phyloP scores from a whole-genome alignment of 1,139 yeast species.

The Candida neerlandica region DNA sequence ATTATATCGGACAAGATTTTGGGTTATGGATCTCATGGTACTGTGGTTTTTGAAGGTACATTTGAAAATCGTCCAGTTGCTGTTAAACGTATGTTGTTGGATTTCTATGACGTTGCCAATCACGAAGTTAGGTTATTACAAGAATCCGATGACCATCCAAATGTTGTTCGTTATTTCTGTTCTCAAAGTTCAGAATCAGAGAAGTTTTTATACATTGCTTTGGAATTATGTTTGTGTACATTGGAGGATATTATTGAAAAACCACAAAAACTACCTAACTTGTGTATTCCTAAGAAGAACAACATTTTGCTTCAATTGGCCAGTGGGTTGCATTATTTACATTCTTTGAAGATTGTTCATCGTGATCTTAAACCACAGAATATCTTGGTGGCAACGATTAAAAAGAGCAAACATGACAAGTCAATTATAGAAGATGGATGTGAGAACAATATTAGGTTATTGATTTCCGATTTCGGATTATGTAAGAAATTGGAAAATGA shows the following conservation, averaged over 20 bases:
- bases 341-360: slow-evolving; percentile 89
- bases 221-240: slow-evolving; percentile 88
- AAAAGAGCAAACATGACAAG: slow-evolving; percentile 15
- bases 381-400: slow-evolving; percentile 77
- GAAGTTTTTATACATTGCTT: slow-evolving; percentile 85
- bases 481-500: slow-evolving; percentile 91
- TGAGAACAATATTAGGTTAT: slow-evolving; percentile 49
- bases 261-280: slow-evolving; percentile 39
- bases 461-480: slow-evolving; percentile 94
- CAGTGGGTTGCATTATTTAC: slow-evolving; percentile 83
- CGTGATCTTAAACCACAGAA: slow-evolving; percentile 96
- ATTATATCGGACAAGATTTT: slow-evolving; percentile 70
- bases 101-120: slow-evolving; percentile 93
- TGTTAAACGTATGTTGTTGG: slow-evolving; percentile 88
- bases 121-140: slow-evolving; percentile 87
- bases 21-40: slow-evolving; percentile 97
- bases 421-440: slow-evolving; percentile 6
- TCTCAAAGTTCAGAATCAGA: slow-evolving; percentile 76
- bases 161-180: slow-evolving; percentile 89
- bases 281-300: slow-evolving; percentile 27
- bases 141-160: slow-evolving; percentile 96
- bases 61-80: slow-evolving; percentile 96
- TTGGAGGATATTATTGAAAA: slow-evolving; percentile 80
- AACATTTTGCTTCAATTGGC: slow-evolving; percentile 76
- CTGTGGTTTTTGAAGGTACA: slow-evolving; percentile 87